These are phyloP conservation scores for Fabrea salina DNA, from an alignment of 169 alveolate genomes.

Conservation along the genomic window DNA sequence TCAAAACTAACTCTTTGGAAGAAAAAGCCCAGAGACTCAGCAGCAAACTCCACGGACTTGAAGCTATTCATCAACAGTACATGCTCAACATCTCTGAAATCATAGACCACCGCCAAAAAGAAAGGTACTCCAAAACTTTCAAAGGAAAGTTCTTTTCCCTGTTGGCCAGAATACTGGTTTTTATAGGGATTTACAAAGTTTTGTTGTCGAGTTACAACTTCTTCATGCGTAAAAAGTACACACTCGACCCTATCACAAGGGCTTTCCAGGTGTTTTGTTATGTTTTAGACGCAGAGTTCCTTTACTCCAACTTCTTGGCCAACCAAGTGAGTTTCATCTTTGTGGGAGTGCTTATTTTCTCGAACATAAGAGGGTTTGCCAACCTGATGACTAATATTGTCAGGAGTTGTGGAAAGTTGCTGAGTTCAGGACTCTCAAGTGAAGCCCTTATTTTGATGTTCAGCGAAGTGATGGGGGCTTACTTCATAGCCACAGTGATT, in stretches of 20 bases:
- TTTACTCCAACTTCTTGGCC: background rate
- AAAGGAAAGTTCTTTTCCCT: conserved; percentile 23
- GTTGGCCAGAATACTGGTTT: conserved; percentile 7
- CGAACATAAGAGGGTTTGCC: conserved; percentile 27
- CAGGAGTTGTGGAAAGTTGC: background rate
- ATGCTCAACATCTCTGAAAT: background rate
- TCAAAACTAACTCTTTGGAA: no score
- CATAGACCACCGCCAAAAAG: conserved; percentile 2
- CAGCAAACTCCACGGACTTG: background rate
- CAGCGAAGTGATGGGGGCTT: conserved; percentile 24
- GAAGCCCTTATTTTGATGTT: background rate
- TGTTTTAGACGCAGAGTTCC: background rate
- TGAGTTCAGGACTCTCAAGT: conserved; percentile 8
- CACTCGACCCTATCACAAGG: conserved; percentile 29
- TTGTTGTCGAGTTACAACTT: background rate
- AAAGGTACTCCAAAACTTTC: background rate
- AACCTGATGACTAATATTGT: background rate
- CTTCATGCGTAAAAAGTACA: background rate
- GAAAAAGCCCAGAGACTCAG: no score
- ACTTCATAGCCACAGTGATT: conserved; percentile 33
- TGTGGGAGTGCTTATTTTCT: conserved; percentile 18
- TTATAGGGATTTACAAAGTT: conserved; percentile 15
- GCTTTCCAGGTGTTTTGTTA: background rate
- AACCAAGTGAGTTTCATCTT: background rate
- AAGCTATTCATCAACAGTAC: conserved; percentile 13